Base-by-base conservation (phyloP, 306 rosid genomes). In the Trichosanthes truncata region DNA sequence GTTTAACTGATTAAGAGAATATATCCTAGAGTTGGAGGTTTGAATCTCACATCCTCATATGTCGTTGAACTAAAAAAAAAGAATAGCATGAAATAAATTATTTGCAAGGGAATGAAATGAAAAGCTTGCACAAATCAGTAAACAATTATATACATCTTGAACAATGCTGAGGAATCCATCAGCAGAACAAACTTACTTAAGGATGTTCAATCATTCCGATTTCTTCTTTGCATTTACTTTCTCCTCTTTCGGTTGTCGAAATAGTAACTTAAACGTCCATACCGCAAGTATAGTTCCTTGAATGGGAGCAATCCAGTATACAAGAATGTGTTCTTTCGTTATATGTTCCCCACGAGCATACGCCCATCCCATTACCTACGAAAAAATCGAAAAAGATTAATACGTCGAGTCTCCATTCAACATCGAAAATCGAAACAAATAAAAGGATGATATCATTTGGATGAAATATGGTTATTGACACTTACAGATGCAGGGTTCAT, bases 401-500 rank as follows among this genome's bases (percentile, higher is more conserved):
- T 14, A 18, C 10, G 45, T 21, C 33, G 21, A 45, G 51, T 77
- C 71, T 35, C 73, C 76, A 15, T 15, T 72, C 31, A 3, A 80
- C 61, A 69, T 79, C 35, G 35, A 35, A 29, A 49, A 78, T 45
- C 41, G 10, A 86, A 41, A 35, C 73, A 38, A 10, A 78, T 12
- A 48, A 8, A 43, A 49, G 3, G 17, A 4, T 21, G 26, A 17
- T 66, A 20, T 66, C 3, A 0, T 62, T 25, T 6, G 3, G 21
- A 49, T 13, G 12, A 46, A 72, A 72, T 67, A 6, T 4, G 4
- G 7, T 17, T 18, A 9, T 71, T 4, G 56, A 49, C 21, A 82
- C 97, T 89, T 90, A 95, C 99, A 31, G 97, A 67, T 21, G 97
- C 97, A 0, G 99, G 99, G 85, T 93, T 95, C 99, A 95, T 93